These are phyloP conservation scores for Cladosporium oxysporum DNA, from an alignment of 2,329 filamentous ascomycete genomes.

Conservation along the genomic window DNA sequence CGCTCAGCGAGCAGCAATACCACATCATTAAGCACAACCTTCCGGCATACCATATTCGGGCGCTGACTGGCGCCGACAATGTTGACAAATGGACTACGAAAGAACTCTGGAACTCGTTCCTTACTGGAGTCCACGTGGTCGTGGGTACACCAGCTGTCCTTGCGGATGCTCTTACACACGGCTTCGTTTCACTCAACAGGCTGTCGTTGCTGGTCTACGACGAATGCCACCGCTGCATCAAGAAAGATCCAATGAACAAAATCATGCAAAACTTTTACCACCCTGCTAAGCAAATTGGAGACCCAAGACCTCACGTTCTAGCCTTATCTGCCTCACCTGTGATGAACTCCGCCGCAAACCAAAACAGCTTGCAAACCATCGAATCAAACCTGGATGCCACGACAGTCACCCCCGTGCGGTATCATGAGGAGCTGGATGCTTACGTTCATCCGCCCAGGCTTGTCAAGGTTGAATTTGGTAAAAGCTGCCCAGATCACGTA, in stretches of 20 bases:
- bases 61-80: conserved; percentile 68
- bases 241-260: conserved; percentile 63
- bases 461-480: conserved; percentile 38
- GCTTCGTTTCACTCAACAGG: conserved; percentile 65
- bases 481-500: background rate
- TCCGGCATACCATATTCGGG: conserved; percentile 56
- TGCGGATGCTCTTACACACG: conserved; percentile 71
- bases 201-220: conserved; percentile 77
- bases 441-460: conserved; percentile 68
- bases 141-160: conserved; percentile 77
- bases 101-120: conserved; percentile 65
- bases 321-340: conserved; percentile 81
- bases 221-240: conserved; percentile 78
- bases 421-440: conserved; percentile 69
- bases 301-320: conserved; percentile 64
- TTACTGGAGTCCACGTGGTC: conserved; percentile 68
- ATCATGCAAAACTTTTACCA: conserved; percentile 77
- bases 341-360: conserved; percentile 55
- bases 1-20: conserved; percentile 49
- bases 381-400: conserved; percentile 70
- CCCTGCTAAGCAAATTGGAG: conserved; percentile 38
- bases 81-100: conserved; percentile 73
- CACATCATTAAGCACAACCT: conserved; percentile 39
- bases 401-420: conserved; percentile 66
- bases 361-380: conserved; percentile 59